phyloP scores from a whole-genome alignment of 2,329 filamentous ascomycete genomes.

The Myriosclerotinia duriaeana region DNA sequence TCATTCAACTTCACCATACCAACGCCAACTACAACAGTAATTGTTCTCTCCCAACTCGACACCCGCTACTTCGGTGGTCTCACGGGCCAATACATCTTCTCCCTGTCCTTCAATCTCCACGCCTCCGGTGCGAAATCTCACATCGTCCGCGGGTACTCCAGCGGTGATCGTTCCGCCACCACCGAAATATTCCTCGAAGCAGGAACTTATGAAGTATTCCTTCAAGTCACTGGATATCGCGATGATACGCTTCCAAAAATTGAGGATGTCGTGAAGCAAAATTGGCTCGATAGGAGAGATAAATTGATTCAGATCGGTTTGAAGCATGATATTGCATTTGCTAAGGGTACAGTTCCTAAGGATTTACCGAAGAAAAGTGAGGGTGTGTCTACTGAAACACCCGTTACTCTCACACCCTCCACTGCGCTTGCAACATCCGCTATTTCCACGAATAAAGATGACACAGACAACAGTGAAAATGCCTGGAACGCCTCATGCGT shows the following conservation, averaged over 20 bases:
- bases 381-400: not conserved
- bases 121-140: constrained; percentile 53
- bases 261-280: constrained; percentile 49
- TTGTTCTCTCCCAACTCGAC: constrained; percentile 57
- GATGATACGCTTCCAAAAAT: constrained; percentile 46
- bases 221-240: constrained; percentile 53
- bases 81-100: constrained; percentile 53
- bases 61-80: constrained; percentile 60
- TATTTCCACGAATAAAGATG: not conserved
- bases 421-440: not conserved
- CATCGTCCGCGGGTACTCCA: constrained; percentile 48
- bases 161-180: constrained; percentile 55
- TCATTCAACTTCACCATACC: constrained; percentile 58
- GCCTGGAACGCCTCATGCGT: constrained; percentile 11
- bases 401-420: not conserved
- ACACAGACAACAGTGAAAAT: not conserved
- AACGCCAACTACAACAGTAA: constrained; percentile 53
- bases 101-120: constrained; percentile 49
- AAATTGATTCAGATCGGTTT: constrained; percentile 57
- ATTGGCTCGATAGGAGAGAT: constrained; percentile 50
- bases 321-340: constrained; percentile 58
- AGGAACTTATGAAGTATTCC: constrained; percentile 55
- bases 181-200: constrained; percentile 57
- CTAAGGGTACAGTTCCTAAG: constrained; percentile 47
- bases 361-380: not conserved